Conservation (phyloP, 345 rosid species). For the Toxicodendron radicans region DNA sequence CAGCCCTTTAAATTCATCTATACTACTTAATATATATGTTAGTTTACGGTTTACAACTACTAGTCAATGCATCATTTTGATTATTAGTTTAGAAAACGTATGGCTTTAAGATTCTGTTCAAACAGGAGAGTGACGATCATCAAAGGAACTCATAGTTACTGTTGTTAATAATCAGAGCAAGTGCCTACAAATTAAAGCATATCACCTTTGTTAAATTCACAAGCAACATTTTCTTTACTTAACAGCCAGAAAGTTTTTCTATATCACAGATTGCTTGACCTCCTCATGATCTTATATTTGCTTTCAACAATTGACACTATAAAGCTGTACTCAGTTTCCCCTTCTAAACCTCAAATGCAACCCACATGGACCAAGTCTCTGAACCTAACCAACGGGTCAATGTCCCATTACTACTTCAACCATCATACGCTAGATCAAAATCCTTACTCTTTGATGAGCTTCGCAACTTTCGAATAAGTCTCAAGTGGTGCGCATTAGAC, state of each 20-base stretch:
- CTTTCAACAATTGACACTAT: not conserved
- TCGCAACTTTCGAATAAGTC: constrained; percentile 51
- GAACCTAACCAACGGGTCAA: not conserved
- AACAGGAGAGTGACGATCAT: too few species aligned
- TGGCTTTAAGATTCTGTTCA: too few species aligned
- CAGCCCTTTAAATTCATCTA: not conserved
- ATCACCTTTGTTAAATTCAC: constrained; percentile 1
- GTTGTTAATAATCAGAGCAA: not conserved
- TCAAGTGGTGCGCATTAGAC: constrained; percentile 66
- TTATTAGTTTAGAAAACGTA: not conserved
- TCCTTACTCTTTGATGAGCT: constrained; percentile 48
- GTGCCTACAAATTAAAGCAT: not conserved
- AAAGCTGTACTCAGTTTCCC: not conserved
- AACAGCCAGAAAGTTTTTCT: constrained; percentile 10
- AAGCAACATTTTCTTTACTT: constrained; percentile 16
- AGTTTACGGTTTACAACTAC: too few species aligned
- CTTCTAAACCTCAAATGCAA: constrained; percentile 5
- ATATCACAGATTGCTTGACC: constrained; percentile 17
- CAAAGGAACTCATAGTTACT: too few species aligned
- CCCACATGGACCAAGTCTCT: not conserved
- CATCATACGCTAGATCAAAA: constrained; percentile 36
- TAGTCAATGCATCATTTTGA: not conserved
- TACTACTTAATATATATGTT: not conserved
- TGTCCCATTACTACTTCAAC: constrained; percentile 35
- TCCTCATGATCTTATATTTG: too few species aligned